Evolutionary conservation across 2,329 filamentous ascomycete genomes (phyloP).

Genomic region (Colletotrichum falcatum): DNA sequence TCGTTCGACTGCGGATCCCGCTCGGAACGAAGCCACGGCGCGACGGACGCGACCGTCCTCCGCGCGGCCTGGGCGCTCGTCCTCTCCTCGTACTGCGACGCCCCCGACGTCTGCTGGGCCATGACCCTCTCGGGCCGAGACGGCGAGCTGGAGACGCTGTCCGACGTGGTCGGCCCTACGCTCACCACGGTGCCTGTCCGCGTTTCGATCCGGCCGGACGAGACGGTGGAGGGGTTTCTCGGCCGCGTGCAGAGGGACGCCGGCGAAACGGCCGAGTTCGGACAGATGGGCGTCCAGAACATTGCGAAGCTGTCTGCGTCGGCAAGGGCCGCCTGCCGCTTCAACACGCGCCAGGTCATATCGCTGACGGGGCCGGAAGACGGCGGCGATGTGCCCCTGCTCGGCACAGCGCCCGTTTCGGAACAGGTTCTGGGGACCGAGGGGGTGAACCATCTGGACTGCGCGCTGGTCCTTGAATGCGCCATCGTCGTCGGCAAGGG

Average conservation of each 20-base stretch:
- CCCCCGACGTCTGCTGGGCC: neutral
- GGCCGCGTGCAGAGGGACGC: neutral
- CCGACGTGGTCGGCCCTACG: neutral
- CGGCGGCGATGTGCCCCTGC: neutral
- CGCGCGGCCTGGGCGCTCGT: neutral
- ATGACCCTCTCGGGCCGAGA: neutral
- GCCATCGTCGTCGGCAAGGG: neutral
- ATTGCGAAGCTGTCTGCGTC: neutral
- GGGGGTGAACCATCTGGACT: neutral
- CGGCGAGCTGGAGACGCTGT: neutral
- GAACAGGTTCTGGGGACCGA: neutral
- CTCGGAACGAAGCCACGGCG: neutral
- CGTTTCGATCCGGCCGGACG: neutral
- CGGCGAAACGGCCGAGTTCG: neutral
- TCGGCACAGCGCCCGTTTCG: neutral
- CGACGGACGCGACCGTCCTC: neutral
- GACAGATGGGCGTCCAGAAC: neutral
- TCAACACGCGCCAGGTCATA: neutral
- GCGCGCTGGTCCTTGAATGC: neutral
- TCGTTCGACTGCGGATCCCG: neutral
- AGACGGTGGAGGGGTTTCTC: neutral
- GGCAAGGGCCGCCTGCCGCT: neutral
- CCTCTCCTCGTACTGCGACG: neutral
- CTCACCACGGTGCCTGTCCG: neutral
- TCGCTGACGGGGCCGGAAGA: neutral